These are phyloP conservation scores for Bolboschoenus planiculmis DNA, from an alignment of 176 grass and related monocot genomes.

Conservation along the genomic window DNA sequence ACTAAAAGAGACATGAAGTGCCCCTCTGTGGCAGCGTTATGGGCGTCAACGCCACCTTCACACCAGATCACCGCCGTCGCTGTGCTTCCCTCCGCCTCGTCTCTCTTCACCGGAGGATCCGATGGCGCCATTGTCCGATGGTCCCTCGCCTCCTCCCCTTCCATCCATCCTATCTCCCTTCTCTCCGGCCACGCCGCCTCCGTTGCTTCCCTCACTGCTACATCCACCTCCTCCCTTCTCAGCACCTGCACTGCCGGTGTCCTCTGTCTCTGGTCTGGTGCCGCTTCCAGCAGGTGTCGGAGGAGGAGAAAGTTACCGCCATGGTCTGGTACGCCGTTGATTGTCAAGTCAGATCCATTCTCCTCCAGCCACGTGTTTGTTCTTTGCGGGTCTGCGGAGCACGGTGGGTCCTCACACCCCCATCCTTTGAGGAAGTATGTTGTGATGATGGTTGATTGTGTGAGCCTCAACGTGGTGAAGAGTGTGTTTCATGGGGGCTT, in stretches of 20 bases:
- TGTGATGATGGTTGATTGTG: constrained; percentile 56
- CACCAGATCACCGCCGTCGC: constrained; percentile 60
- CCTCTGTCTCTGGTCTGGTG: constrained; percentile 59
- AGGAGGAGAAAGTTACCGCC: constrained; percentile 68
- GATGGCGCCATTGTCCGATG: constrained; percentile 83
- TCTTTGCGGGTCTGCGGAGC: constrained; percentile 50
- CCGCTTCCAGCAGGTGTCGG: constrained; percentile 47
- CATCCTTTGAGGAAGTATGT: constrained; percentile 32
- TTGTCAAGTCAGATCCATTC: constrained; percentile 32
- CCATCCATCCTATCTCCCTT: constrained; percentile 46
- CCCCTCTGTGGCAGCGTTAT: constrained; percentile 74
- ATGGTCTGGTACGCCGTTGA: constrained; percentile 66
- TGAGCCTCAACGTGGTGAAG: constrained; percentile 54
- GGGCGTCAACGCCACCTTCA: constrained; percentile 63
- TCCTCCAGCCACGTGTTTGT: constrained; percentile 42
- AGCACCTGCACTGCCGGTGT: constrained; percentile 56
- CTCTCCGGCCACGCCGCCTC: constrained; percentile 77
- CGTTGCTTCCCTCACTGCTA: constrained; percentile 36
- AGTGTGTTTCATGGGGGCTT: constrained; percentile 59
- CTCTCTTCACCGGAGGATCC: constrained; percentile 72
- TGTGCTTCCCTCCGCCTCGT: constrained; percentile 5
- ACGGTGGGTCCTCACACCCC: constrained; percentile 7
- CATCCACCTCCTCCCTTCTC: constrained; percentile 33
- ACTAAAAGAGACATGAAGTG: constrained; percentile 52
- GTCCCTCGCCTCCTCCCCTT: constrained; percentile 34